Percentiles rank a stretch among this genome's conserved stretches.
Conservation (phyloP, 345 rosid species). For the Lumnitzera littorea region DNA sequence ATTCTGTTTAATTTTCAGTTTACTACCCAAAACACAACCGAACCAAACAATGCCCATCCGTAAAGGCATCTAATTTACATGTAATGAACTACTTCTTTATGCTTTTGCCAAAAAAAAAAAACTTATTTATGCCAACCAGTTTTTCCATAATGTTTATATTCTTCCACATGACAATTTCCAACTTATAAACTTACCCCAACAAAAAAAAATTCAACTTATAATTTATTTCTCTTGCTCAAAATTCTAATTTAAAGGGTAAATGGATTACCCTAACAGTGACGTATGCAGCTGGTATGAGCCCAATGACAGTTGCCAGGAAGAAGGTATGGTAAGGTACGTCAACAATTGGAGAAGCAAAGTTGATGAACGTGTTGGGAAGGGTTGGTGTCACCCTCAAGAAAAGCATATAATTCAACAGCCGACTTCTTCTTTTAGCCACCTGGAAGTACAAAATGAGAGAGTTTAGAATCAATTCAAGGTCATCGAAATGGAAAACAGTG, state of each 20-base stretch:
- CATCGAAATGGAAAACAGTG: too few species aligned
- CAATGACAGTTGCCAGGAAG: slow-evolving; percentile 71
- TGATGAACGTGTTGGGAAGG: slow-evolving; percentile 84
- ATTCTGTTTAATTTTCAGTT: too few species aligned
- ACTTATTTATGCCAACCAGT: too few species aligned
- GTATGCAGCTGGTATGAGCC: slow-evolving; percentile 87
- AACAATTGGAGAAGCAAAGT: slow-evolving; percentile 89
- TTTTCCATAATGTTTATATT: too few species aligned
- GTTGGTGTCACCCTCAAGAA: slow-evolving; percentile 91
- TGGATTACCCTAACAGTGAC: slow-evolving; percentile 74
- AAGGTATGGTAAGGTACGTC: slow-evolving; percentile 86
- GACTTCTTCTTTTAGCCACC: slow-evolving; percentile 70
- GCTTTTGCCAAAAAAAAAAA: too few species aligned
- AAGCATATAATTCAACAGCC: slow-evolving; percentile 77
- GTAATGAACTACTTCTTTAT: too few species aligned
- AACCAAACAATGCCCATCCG: too few species aligned
- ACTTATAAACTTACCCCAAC: too few species aligned
- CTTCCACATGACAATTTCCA: background rate
- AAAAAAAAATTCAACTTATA: too few species aligned
- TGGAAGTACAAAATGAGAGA: slow-evolving; percentile 20
- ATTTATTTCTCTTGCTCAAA: background rate
- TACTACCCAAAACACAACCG: too few species aligned
- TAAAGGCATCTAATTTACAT: too few species aligned
- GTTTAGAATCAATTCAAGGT: too few species aligned
- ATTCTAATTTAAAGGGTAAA: background rate